A percentile compares a stretch with the other conserved stretches of the same genome.
These are phyloP conservation scores for Candida oleophila DNA, from an alignment of 805 yeast species.

Conservation along the genomic window DNA sequence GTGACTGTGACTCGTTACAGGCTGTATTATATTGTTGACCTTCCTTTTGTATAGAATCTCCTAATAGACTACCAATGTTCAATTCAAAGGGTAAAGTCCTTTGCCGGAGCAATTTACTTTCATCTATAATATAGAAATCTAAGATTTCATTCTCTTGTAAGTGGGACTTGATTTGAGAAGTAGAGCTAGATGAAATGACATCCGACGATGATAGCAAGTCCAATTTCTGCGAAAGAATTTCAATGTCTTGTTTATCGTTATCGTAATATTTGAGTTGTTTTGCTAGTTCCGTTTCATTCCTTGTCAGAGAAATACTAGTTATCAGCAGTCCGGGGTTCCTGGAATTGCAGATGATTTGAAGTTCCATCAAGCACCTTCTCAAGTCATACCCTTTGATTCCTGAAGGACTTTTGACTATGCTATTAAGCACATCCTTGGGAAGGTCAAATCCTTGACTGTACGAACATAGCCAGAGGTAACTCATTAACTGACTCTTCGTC, in stretches of 20 bases:
- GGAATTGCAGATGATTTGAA: slow-evolving; percentile 40
- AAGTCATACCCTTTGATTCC: slow-evolving; percentile 36
- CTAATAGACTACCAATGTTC: slow-evolving; percentile 22
- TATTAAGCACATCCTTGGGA: slow-evolving; percentile 23
- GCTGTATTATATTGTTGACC: neutral
- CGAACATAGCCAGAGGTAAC: slow-evolving; percentile 44
- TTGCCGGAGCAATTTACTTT: slow-evolving; percentile 25
- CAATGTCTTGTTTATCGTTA: neutral
- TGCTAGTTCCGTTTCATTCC: neutral
- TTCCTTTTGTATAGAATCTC: neutral
- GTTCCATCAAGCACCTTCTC: slow-evolving; percentile 43
- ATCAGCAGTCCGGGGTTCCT: neutral
- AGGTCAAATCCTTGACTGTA: slow-evolving; percentile 34
- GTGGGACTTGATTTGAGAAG: slow-evolving; percentile 26
- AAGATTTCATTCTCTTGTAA: slow-evolving; percentile 32
- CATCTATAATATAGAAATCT: slow-evolving; percentile 33
- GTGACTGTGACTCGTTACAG: neutral
- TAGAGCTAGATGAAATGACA: slow-evolving; percentile 21
- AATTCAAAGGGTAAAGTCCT: slow-evolving; percentile 38
- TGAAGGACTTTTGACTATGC: slow-evolving; percentile 16
- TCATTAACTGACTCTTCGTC: slow-evolving; percentile 14
- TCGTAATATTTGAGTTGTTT: neutral
- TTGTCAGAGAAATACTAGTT: neutral
- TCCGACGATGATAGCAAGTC: slow-evolving; percentile 31
- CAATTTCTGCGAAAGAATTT: slow-evolving; percentile 5